A percentile compares a stretch with the other conserved stretches of the same genome.
These are phyloP conservation scores for Fraxinus floribunda DNA, from an alignment of 305 asterid genomes.

Conservation along the genomic window DNA sequence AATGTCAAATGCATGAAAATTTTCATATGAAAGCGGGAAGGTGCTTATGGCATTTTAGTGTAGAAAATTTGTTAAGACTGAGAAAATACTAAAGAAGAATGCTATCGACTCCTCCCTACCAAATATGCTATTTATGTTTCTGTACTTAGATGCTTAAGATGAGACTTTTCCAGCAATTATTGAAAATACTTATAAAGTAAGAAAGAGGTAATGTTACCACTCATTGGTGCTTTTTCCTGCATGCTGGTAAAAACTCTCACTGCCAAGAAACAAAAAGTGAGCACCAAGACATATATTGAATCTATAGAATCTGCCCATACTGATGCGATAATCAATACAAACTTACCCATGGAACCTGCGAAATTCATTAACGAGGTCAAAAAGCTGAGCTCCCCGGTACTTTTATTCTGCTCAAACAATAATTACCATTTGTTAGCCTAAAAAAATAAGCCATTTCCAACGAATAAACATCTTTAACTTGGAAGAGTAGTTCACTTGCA, in stretches of 20 bases:
- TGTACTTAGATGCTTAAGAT: neutral
- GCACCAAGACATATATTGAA: neutral
- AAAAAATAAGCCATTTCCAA: neutral
- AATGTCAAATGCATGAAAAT: neutral
- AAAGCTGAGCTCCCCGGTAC: conserved; percentile 95
- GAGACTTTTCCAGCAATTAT: neutral
- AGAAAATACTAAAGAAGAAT: neutral
- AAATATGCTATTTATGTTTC: neutral
- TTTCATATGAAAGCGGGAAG: neutral
- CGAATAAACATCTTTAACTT: neutral
- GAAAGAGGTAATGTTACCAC: conserved; percentile 52
- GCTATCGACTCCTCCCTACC: neutral
- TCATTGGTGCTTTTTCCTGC: conserved; percentile 87
- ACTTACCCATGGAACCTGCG: conserved; percentile 88
- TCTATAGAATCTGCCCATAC: conserved; percentile 1
- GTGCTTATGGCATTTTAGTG: neutral
- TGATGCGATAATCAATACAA: neutral
- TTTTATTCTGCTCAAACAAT: conserved; percentile 64
- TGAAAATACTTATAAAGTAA: neutral
- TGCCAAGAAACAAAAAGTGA: conserved; percentile 40
- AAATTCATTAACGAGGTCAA: conserved; percentile 89
- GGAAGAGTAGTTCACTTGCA: neutral
- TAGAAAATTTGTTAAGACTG: neutral
- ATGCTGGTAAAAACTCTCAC: conserved; percentile 88
- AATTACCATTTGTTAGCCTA: conserved; percentile 18